phyloP scores from a whole-genome alignment of 1,284 basidiomycete genomes.

The Thelephora terrestris region DNA sequence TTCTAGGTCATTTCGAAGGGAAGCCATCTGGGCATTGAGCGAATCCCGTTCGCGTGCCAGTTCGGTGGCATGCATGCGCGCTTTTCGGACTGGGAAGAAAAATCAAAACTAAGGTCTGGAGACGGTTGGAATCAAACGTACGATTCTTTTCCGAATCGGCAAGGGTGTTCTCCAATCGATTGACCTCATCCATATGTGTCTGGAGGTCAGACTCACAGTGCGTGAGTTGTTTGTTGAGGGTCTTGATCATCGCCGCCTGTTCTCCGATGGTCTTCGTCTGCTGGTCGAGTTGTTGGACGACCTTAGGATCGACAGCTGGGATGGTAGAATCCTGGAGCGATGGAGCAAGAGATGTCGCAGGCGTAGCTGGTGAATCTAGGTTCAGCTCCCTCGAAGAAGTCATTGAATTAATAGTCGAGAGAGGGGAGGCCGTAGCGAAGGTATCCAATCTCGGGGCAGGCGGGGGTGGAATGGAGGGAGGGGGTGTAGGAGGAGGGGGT shows the following conservation, averaged over 20 bases:
- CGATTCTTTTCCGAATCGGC: constrained; percentile 86
- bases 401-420: constrained; percentile 37
- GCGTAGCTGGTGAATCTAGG: constrained; percentile 47
- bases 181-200: constrained; percentile 85
- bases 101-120: constrained; percentile 4
- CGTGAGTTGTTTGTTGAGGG: constrained; percentile 81
- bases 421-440: constrained; percentile 32
- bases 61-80: constrained; percentile 83
- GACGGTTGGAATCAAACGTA: constrained; percentile 31
- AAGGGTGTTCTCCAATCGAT: constrained; percentile 71
- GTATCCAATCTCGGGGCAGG: constrained; percentile 56
- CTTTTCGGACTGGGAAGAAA: constrained; percentile 62
- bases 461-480: constrained; percentile 81
- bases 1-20: constrained; percentile 57
- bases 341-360: constrained; percentile 46
- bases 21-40: constrained; percentile 51
- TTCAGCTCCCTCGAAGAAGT: constrained; percentile 53
- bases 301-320: constrained; percentile 38
- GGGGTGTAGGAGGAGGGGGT: constrained; percentile 80
- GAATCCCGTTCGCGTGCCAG: constrained; percentile 76
- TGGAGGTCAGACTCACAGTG: constrained; percentile 88
- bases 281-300: constrained; percentile 53
- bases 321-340: constrained; percentile 18
- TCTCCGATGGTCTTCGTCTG: constrained; percentile 71
- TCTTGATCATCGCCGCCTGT: constrained; percentile 85